Evolutionary conservation across 2,329 filamentous ascomycete genomes (phyloP).

Genomic region (Gaeumannomyces sp.): DNA sequence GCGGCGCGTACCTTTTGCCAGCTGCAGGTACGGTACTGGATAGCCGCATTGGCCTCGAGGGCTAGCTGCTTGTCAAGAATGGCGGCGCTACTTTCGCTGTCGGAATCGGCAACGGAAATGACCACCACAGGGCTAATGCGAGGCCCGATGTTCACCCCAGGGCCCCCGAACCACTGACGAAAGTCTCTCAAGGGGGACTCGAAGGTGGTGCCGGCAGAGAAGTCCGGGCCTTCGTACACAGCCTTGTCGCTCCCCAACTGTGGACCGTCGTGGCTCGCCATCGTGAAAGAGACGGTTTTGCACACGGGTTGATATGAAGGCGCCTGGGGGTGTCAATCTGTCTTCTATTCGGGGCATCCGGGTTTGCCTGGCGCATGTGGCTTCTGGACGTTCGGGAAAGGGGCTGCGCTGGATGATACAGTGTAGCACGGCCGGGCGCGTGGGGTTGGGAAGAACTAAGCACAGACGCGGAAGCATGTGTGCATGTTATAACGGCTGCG

Average conservation of each 20-base stretch:
- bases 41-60: conserved; percentile 68
- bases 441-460: no score
- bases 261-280: neutral
- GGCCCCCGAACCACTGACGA: conserved; percentile 30
- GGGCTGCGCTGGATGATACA: no score
- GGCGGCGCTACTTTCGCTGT: conserved; percentile 39
- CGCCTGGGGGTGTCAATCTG: no score
- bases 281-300: neutral
- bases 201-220: neutral
- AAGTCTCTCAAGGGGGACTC: conserved; percentile 6
- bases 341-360: no score
- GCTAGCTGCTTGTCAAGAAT: conserved; percentile 64
- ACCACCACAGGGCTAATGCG: conserved; percentile 43
- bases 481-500: no score
- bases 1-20: conserved; percentile 70
- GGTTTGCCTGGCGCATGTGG: no score
- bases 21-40: conserved; percentile 88
- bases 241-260: neutral
- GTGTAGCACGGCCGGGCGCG: no score
- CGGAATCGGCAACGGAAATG: conserved; percentile 28
- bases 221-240: neutral
- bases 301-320: neutral
- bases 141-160: conserved; percentile 38
- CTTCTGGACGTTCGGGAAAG: no score
- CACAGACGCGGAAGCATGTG: no score